These are phyloP conservation scores for Mayamaea pseudoterrestris DNA, from an alignment of 108 stramenopile genomes.

Conservation along the genomic window DNA sequence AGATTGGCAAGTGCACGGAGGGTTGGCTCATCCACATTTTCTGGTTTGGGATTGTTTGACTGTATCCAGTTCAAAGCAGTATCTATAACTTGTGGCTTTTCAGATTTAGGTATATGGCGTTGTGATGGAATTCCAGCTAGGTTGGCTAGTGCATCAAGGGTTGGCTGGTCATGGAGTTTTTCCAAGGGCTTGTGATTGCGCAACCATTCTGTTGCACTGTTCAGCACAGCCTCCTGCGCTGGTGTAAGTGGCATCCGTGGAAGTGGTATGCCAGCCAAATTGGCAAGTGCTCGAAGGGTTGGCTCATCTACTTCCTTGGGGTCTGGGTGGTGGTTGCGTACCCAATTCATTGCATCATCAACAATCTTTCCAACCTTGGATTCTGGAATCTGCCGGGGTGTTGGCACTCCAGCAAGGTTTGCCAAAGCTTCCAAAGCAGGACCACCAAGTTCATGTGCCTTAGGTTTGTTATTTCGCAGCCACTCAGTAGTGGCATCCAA, in stretches of 20 bases:
- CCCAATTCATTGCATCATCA: conserved; percentile 22
- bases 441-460: neutral
- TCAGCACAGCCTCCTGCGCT: conserved; percentile 1
- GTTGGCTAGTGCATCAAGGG: conserved; percentile 1
- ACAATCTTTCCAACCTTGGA: neutral
- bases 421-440: conserved; percentile 9
- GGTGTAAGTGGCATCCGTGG: neutral
- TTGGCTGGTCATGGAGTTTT: conserved; percentile 2
- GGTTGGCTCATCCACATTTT: conserved; percentile 10
- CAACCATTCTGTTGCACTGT: conserved; percentile 21
- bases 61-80: conserved; percentile 21
- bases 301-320: conserved; percentile 2
- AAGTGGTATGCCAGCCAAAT: conserved; percentile 7
- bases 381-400: neutral
- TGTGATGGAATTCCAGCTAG: conserved; percentile 6
- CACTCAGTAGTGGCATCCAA: conserved; percentile 4
- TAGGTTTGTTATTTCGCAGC: conserved; percentile 7
- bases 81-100: conserved; percentile 11
- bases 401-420: conserved; percentile 5
- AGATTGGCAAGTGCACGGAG: neutral
- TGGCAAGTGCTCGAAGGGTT: conserved; percentile 3
- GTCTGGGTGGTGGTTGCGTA: conserved; percentile 10
- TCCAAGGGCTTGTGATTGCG: conserved; percentile 3
- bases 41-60: conserved; percentile 5
- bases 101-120: neutral